Conservation (phyloP, 805 yeast genomes). For the Candida tallmaniae region DNA sequence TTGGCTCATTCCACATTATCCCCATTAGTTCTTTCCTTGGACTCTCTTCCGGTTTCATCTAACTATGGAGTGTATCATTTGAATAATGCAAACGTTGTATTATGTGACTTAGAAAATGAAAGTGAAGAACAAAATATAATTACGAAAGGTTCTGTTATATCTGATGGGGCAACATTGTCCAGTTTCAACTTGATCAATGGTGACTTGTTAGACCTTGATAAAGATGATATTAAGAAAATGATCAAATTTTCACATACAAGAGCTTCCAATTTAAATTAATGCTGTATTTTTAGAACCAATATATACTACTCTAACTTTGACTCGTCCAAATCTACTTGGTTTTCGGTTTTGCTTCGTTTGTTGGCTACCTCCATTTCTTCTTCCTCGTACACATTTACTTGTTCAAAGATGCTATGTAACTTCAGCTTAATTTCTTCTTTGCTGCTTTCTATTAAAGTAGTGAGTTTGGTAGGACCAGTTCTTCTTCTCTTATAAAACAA, state of each 20-base stretch:
- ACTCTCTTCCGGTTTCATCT: constrained; percentile 8
- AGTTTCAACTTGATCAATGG: constrained; percentile 46
- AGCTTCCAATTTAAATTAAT: constrained; percentile 26
- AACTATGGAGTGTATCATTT: constrained; percentile 12
- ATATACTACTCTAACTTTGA: background rate
- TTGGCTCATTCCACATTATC: constrained; percentile 2
- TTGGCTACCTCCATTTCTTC: constrained; percentile 6
- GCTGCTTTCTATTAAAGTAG: constrained; percentile 38
- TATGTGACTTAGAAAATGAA: constrained; percentile 15
- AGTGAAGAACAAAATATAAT: constrained; percentile 12
- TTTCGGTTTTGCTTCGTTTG: constrained; percentile 1
- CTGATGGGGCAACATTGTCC: constrained; percentile 6
- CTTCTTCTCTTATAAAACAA: constrained; percentile 70
- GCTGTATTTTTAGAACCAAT: background rate
- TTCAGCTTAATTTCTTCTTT: constrained; percentile 13
- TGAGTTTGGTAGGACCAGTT: constrained; percentile 45
- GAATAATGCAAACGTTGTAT: constrained; percentile 7
- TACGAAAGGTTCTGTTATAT: constrained; percentile 7
- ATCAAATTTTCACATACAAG: constrained; percentile 46
- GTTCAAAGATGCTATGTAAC: constrained; percentile 8
- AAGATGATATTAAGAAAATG: constrained; percentile 44
- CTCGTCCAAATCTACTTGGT: constrained; percentile 1
- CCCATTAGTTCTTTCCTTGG: constrained; percentile 5
- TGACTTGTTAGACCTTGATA: constrained; percentile 38
- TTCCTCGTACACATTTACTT: constrained; percentile 6